Conservation (phyloP, 2,329 filamentous ascomycete species). For the Paecilomyces variotii region DNA sequence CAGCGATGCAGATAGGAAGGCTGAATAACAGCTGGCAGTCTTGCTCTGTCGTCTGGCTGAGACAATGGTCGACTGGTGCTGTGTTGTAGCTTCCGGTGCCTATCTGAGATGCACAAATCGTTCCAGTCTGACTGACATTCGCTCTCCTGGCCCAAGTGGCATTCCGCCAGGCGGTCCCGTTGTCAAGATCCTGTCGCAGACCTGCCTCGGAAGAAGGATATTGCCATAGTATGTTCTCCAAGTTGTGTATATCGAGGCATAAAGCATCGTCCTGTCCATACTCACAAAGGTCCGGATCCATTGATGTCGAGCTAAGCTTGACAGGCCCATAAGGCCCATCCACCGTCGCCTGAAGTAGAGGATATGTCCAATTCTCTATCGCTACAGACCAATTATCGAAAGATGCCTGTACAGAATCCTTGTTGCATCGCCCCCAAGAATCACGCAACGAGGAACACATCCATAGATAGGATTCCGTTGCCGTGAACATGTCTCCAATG, state of each 20-base stretch:
- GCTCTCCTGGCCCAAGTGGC: not conserved
- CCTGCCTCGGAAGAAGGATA: not conserved
- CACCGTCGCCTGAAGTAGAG: not conserved
- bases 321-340: not conserved
- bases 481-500: not conserved
- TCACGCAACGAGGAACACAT: not conserved
- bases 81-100: not conserved
- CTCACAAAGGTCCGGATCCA: not conserved
- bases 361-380: not conserved
- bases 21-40: constrained; percentile 14
- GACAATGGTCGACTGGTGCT: constrained; percentile 10
- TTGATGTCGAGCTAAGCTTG: not conserved
- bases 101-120: not conserved
- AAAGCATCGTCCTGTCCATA: not conserved
- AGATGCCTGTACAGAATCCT: not conserved
- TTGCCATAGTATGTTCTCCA: not conserved
- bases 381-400: not conserved
- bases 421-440: not conserved
- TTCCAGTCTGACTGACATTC: not conserved
- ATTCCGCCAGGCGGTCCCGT: not conserved
- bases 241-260: not conserved
- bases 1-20: constrained; percentile 10
- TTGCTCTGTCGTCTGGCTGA: constrained; percentile 13
- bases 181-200: not conserved
- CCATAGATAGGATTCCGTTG: not conserved